Evolutionary conservation across 148 eudicot species (phyloP), one percentile per base, ranked within the genome.

Genomic region (Fallopia convolvulus): DNA sequence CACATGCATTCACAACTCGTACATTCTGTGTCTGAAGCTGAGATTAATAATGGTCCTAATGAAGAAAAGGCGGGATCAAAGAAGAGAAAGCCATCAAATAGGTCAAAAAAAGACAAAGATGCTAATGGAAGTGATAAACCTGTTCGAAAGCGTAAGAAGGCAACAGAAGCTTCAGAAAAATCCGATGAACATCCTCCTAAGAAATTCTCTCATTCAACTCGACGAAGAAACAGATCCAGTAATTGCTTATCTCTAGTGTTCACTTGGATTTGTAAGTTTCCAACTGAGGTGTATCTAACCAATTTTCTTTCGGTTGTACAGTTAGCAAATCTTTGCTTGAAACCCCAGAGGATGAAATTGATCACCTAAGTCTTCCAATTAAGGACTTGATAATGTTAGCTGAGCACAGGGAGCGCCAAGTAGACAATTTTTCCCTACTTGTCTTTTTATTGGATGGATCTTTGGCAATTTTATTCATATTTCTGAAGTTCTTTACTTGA

Each of bases 271-370:
- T 33, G 46, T 68, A 6, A 36, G 72, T 68, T 39, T 68, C 42
- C 15, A 36, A 39, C n/a, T 39, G 72, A 68, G 72, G 12, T 36
- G 21, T 14, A 15, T 14, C 20, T 68, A 48, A 9, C 41, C 1
- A 20, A 4, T 41, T 23, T 12, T 11, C 23, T 52, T 58, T 75
- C 74, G 68, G 36, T 81, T 76, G 73, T 70, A 23, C 56, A 91
- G 98, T 90, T 82, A 83, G 90, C 89, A 87, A 86, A 83, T 61
- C 77, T 46, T 84, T 90, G 88, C 91, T 92, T 72, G 90, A 90
- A 81, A 87, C 84, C 41, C 92, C 95, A 3, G 93, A 90, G 86
- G 92, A 92, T 70, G 95, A 88, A 81, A 79, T 93, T 81, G 94
- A 90, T 75, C 36, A 75, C 70, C 83, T 65, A 30, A 86, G 79